Conservation (phyloP, 495 filamentous ascomycete genomes). For the Penicillium salamii region DNA sequence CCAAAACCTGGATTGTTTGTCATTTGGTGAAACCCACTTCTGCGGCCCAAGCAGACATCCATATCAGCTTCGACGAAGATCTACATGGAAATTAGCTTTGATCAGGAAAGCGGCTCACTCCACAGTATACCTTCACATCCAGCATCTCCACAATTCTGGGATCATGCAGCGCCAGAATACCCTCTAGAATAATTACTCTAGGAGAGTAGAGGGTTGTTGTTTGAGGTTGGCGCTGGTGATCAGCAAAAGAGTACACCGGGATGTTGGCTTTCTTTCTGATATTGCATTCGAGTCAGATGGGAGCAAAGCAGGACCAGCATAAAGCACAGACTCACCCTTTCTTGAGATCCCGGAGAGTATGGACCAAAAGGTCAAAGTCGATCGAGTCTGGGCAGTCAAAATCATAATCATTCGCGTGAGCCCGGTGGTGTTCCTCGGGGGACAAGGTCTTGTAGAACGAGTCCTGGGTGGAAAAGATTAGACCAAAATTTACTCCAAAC, state of each 20-base stretch:
- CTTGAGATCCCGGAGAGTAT: constrained; percentile 80
- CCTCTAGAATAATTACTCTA: constrained; percentile 92
- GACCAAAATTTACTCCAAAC: constrained; percentile 10
- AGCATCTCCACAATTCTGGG: constrained; percentile 78
- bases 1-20: neutral
- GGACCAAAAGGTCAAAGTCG: constrained; percentile 86
- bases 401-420: constrained; percentile 89
- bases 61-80: constrained; percentile 97
- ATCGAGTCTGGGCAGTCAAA: constrained; percentile 94
- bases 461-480: constrained; percentile 57
- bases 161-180: constrained; percentile 93
- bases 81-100: constrained; percentile 24
- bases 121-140: constrained; percentile 77
- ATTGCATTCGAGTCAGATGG: constrained; percentile 11
- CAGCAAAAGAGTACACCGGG: constrained; percentile 91
- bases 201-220: constrained; percentile 92
- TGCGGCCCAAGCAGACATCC: constrained; percentile 87
- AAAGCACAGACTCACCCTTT: constrained; percentile 63
- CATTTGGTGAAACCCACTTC: constrained; percentile 57
- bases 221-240: constrained; percentile 74
- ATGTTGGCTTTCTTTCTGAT: constrained; percentile 88
- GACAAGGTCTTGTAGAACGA: constrained; percentile 91
- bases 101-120: neutral
- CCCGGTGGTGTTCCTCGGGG: constrained; percentile 67
- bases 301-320: neutral